These are phyloP conservation scores for Boletus tylopilopsis DNA, from an alignment of 768 basidiomycete genomes.

Conservation along the genomic window DNA sequence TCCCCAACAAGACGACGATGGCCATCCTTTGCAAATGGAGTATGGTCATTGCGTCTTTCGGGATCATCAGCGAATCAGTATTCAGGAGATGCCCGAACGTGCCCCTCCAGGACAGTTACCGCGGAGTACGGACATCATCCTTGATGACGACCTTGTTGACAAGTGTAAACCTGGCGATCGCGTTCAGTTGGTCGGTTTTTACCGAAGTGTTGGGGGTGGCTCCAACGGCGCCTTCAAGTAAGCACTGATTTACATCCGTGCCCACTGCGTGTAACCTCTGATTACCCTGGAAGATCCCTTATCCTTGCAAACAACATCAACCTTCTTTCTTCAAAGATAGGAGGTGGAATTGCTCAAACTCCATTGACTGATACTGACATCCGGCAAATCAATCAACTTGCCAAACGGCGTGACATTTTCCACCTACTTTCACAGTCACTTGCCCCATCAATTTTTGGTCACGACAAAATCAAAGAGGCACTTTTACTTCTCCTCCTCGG, in stretches of 20 bases:
- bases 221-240: slow-evolving; percentile 93
- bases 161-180: slow-evolving; percentile 97
- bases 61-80: slow-evolving; percentile 96
- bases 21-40: slow-evolving; percentile 82
- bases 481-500: slow-evolving; percentile 90
- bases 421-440: slow-evolving; percentile 87
- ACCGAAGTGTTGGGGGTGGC: slow-evolving; percentile 91
- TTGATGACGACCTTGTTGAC: slow-evolving; percentile 97
- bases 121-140: slow-evolving; percentile 90
- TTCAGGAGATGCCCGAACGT: slow-evolving; percentile 99
- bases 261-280: slow-evolving; percentile 12
- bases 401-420: slow-evolving; percentile 86
- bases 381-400: slow-evolving; percentile 90
- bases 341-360: slow-evolving; percentile 92
- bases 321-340: slow-evolving; percentile 89
- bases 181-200: slow-evolving; percentile 93
- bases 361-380: slow-evolving; percentile 92
- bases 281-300: slow-evolving; percentile 59
- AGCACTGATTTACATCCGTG: slow-evolving; percentile 20
- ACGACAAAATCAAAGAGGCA: slow-evolving; percentile 93
- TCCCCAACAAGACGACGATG: slow-evolving; percentile 91
- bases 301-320: slow-evolving; percentile 95
- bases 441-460: slow-evolving; percentile 96
- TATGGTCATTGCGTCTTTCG: slow-evolving; percentile 89
- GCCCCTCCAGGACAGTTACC: slow-evolving; percentile 97